Conservation (phyloP, 1,284 basidiomycete genomes). For the Cryptococcus sp. region DNA sequence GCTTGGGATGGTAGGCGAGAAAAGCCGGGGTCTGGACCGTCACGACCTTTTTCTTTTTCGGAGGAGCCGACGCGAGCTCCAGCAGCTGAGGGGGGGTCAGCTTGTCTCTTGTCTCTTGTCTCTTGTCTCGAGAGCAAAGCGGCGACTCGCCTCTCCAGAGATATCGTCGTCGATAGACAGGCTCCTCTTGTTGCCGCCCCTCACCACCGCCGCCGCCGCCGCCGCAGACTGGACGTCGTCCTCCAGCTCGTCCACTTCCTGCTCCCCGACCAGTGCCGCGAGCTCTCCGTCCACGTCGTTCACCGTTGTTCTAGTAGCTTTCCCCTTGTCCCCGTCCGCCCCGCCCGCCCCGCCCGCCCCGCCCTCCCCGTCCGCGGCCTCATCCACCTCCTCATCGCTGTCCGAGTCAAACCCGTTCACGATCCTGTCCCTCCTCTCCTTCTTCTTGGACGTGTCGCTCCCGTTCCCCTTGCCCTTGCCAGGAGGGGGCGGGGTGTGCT, state of each 20-base stretch:
- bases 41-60: constrained; percentile 32
- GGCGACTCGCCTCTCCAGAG: constrained; percentile 27
- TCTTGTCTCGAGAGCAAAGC: background rate
- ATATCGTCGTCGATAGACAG: constrained; percentile 34
- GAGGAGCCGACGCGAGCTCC: constrained; percentile 37
- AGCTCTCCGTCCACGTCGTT: constrained; percentile 26
- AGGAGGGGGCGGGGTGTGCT: too few species aligned
- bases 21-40: background rate
- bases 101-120: background rate
- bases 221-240: constrained; percentile 20
- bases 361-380: constrained; percentile 1
- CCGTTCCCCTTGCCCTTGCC: constrained; percentile 10
- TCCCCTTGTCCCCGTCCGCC: constrained; percentile 4
- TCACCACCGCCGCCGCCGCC: too few species aligned
- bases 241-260: constrained; percentile 36
- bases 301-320: background rate
- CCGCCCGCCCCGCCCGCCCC: too few species aligned
- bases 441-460: constrained; percentile 19
- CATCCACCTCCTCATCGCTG: constrained; percentile 24
- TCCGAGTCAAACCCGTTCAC: constrained; percentile 36
- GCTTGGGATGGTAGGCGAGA: background rate
- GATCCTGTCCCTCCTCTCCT: constrained; percentile 30
- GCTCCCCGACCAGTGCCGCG: constrained; percentile 26
- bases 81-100: constrained; percentile 22
- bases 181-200: constrained; percentile 20